phyloP scores from a whole-genome alignment of 345 rosid species.

The Pistacia integerrima region DNA sequence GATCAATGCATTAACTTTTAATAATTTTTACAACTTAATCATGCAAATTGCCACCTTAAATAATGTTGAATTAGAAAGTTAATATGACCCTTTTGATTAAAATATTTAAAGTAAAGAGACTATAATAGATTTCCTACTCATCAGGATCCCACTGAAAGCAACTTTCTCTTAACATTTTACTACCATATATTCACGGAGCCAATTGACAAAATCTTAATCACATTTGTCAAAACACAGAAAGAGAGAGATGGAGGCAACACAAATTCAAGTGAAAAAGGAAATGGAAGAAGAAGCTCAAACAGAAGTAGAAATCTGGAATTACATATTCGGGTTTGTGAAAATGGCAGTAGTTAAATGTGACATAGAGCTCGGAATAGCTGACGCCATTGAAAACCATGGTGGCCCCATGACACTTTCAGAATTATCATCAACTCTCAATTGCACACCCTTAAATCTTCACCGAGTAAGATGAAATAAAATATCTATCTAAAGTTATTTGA shows the following conservation, averaged over 20 bases:
- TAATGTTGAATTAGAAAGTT: no score
- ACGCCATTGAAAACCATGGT: slow-evolving; percentile 43
- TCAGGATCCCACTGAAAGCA: background rate
- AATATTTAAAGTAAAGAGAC: no score
- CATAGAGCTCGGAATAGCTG: slow-evolving; percentile 71
- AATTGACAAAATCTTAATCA: no score
- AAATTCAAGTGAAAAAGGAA: background rate
- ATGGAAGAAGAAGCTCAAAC: slow-evolving; percentile 37
- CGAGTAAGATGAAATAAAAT: slow-evolving; percentile 39
- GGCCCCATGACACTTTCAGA: slow-evolving; percentile 49
- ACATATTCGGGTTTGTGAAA: slow-evolving; percentile 50
- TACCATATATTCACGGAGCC: background rate
- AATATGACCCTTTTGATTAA: no score
- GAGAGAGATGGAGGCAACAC: slow-evolving; percentile 9
- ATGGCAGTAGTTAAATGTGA: slow-evolving; percentile 76
- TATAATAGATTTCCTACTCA: background rate
- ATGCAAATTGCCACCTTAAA: no score
- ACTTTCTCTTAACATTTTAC: background rate
- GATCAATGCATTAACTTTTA: no score
- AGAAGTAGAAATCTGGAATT: slow-evolving; percentile 55
- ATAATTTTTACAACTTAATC: no score
- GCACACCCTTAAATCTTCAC: slow-evolving; percentile 47
- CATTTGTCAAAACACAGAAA: background rate
- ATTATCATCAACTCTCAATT: slow-evolving; percentile 51
- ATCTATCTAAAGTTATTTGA: no score